Conservation (phyloP, 768 basidiomycete genomes). For the Boletus edulis region DNA sequence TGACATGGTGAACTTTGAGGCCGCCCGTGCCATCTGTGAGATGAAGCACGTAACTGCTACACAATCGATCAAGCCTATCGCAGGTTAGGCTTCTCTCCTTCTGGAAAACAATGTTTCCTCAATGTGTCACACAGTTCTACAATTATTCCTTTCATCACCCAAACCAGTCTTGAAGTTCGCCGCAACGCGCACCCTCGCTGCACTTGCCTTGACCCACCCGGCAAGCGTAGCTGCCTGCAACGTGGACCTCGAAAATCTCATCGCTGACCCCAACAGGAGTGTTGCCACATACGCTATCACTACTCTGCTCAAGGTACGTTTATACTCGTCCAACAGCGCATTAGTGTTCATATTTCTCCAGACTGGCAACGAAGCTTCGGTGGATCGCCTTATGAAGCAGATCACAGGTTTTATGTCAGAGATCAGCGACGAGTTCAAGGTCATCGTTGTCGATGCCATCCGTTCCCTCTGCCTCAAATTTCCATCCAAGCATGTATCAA, state of each 20-base stretch:
- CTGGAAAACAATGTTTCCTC: background rate
- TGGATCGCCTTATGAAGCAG: constrained; percentile 98
- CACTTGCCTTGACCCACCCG: constrained; percentile 85
- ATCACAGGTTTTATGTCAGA: constrained; percentile 99
- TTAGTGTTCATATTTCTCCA: constrained; percentile 31
- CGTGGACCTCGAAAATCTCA: constrained; percentile 93
- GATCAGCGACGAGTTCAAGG: constrained; percentile 99
- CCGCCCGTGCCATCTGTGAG: constrained; percentile 95
- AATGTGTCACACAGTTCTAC: constrained; percentile 60
- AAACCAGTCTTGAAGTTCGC: constrained; percentile 96
- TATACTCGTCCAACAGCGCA: background rate
- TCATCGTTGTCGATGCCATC: constrained; percentile 98
- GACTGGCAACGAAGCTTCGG: constrained; percentile 99
- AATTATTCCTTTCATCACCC: constrained; percentile 93
- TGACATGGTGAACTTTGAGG: constrained; percentile 99
- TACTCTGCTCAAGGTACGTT: constrained; percentile 84
- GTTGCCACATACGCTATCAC: constrained; percentile 99
- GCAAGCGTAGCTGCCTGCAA: constrained; percentile 88
- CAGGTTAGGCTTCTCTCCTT: constrained; percentile 52
- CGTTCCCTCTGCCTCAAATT: constrained; percentile 98
- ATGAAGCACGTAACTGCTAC: constrained; percentile 78
- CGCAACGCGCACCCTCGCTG: constrained; percentile 90
- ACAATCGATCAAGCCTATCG: constrained; percentile 85
- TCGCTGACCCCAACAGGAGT: constrained; percentile 92
- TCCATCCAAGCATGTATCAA: constrained; percentile 92